Evolutionary conservation across 1,284 basidiomycete species (phyloP).

Genomic region (Inonotus hispidus): DNA sequence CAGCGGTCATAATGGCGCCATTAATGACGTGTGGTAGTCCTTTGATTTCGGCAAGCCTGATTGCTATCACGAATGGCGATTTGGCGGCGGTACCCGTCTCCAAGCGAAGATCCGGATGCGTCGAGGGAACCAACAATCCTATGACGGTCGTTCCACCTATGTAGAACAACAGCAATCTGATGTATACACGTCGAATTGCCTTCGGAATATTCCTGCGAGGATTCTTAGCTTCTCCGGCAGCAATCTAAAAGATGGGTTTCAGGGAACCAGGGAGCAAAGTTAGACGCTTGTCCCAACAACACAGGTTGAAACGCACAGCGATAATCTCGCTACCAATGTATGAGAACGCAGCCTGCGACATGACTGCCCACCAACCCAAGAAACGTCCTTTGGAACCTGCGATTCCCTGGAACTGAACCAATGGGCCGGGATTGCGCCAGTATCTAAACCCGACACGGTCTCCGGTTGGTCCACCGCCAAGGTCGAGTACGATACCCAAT

Average conservation of each 20-base stretch:
- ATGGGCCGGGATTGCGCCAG: slow-evolving; percentile 72
- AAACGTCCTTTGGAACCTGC: slow-evolving; percentile 57
- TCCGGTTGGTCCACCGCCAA: slow-evolving; percentile 56
- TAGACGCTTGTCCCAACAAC: not conserved
- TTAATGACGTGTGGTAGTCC: slow-evolving; percentile 56
- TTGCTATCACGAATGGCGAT: slow-evolving; percentile 31
- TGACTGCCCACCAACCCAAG: slow-evolving; percentile 60
- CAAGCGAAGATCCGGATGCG: slow-evolving; percentile 51
- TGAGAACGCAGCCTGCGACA: slow-evolving; percentile 77
- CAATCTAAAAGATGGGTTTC: slow-evolving; percentile 51
- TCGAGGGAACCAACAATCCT: slow-evolving; percentile 72
- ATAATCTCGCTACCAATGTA: slow-evolving; percentile 84
- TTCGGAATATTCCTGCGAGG: slow-evolving; percentile 62
- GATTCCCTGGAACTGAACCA: slow-evolving; percentile 52
- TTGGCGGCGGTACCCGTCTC: slow-evolving; percentile 55
- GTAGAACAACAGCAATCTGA: slow-evolving; percentile 74
- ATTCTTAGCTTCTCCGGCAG: slow-evolving; percentile 73
- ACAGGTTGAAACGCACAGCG: slow-evolving; percentile 52
- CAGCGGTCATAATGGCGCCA: slow-evolving; percentile 78
- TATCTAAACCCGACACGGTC: slow-evolving; percentile 54
- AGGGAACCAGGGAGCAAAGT: not conserved
- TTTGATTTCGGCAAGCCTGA: not conserved
- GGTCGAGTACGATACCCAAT: slow-evolving; percentile 60
- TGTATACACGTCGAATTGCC: slow-evolving; percentile 61
- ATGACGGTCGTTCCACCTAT: slow-evolving; percentile 62